Evolutionary conservation across 2,329 filamentous ascomycete genomes (phyloP).

Genomic region (Sclerotinia trifoliorum): DNA sequence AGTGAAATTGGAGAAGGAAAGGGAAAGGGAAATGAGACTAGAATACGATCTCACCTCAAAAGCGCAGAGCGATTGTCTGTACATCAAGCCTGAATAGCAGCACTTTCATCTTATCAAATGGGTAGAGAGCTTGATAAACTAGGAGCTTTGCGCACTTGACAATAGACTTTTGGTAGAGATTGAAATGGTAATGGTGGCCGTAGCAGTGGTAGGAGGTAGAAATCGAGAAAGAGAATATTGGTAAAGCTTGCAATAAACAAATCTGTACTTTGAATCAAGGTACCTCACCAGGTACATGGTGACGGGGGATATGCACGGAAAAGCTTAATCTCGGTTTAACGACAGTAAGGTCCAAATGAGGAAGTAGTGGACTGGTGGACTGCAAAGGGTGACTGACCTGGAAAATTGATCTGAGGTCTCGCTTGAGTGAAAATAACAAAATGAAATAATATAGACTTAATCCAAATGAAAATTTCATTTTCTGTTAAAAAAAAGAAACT

Average conservation of each 20-base stretch:
- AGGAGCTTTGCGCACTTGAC: background rate
- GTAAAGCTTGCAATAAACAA: background rate
- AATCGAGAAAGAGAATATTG: background rate
- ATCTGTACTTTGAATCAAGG: background rate
- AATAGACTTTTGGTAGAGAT: background rate
- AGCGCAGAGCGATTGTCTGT: background rate
- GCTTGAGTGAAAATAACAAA: background rate
- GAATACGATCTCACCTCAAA: constrained; percentile 12
- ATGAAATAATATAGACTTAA: background rate
- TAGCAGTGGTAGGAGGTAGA: background rate
- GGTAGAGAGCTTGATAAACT: background rate
- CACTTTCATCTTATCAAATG: background rate
- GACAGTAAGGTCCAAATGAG: background rate
- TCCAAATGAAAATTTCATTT: background rate
- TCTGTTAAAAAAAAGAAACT: background rate
- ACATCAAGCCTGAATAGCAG: background rate
- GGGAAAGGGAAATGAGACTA: background rate
- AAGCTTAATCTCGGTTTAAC: background rate
- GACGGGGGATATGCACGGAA: background rate
- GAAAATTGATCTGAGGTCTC: background rate
- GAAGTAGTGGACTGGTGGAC: background rate
- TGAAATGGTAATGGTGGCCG: background rate
- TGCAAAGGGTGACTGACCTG: background rate
- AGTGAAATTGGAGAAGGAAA: background rate
- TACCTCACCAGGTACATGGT: background rate